Conservation (phyloP, 2,329 filamentous ascomycete species). For the Verticillium dahliae region DNA sequence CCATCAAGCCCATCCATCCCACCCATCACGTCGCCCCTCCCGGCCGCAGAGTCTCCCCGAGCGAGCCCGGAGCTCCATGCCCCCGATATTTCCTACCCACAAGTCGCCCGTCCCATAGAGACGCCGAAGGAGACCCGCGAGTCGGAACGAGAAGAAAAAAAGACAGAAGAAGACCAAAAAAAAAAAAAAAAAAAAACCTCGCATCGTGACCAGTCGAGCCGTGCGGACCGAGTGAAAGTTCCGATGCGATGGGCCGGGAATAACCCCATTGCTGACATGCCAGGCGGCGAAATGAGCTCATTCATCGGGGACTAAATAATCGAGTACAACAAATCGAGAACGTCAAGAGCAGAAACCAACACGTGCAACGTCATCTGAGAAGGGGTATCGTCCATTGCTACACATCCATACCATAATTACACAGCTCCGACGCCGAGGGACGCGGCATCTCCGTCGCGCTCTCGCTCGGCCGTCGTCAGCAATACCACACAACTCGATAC, state of each 20-base stretch:
- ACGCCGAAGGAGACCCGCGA: background rate
- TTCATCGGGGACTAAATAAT: no score
- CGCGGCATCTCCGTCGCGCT: background rate
- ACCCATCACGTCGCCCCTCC: background rate
- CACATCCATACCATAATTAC: slow-evolving; percentile 9
- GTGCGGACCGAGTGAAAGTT: background rate
- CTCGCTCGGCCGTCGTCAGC: background rate
- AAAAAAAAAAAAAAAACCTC: no score
- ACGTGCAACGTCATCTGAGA: background rate
- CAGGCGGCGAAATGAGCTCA: background rate
- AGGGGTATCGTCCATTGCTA: slow-evolving; percentile 14
- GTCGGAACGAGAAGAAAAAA: no score
- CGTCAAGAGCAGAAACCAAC: background rate
- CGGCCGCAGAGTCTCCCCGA: background rate
- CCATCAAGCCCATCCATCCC: no score
- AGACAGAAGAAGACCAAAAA: no score
- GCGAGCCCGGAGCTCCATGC: background rate
- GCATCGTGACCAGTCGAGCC: no score
- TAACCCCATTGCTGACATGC: background rate
- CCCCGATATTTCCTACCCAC: background rate
- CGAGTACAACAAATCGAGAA: background rate
- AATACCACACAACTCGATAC: background rate
- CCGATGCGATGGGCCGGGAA: background rate
- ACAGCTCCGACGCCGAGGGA: background rate
- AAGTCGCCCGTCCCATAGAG: background rate